Percentiles rank a stretch among this genome's conserved stretches.
Evolutionary conservation across 345 rosid genomes (phyloP).

Genomic region (Melaleuca alternifolia): DNA sequence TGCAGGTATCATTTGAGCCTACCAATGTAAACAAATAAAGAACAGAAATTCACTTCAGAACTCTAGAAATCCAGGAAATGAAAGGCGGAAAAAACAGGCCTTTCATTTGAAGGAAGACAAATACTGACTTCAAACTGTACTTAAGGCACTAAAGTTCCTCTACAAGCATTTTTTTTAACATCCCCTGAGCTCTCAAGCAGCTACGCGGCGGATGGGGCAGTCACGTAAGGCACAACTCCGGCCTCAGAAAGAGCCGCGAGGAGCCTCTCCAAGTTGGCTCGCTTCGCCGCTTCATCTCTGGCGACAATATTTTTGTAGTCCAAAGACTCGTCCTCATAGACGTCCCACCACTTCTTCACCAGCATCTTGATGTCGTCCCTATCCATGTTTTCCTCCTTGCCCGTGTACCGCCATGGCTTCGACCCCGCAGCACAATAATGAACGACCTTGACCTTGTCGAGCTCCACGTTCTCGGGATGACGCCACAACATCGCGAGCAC

Average conservation of each 20-base stretch:
- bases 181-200: not conserved
- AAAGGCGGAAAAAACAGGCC: not conserved
- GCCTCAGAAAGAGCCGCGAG: conserved; percentile 28
- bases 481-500: conserved; percentile 51
- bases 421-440: conserved; percentile 47
- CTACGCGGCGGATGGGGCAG: conserved; percentile 44
- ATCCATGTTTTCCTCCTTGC: conserved; percentile 35
- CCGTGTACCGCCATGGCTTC: conserved; percentile 52
- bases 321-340: conserved; percentile 31
- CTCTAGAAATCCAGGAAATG: not conserved
- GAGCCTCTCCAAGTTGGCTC: conserved; percentile 1
- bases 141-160: not conserved
- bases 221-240: conserved; percentile 7
- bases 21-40: not conserved
- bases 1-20: not conserved
- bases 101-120: not conserved
- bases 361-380: conserved; percentile 38
- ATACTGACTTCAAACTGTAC: not conserved
- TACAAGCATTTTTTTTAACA: rapidly evolving
- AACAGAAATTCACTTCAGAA: not conserved
- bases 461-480: conserved; percentile 33
- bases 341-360: conserved; percentile 40
- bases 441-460: conserved; percentile 29
- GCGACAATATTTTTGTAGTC: conserved; percentile 12
- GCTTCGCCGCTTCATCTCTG: not conserved